Evolutionary conservation across 1,284 basidiomycete genomes (phyloP), one percentile per base, ranked within the genome.

Genomic region (Abortiporus biennis): DNA sequence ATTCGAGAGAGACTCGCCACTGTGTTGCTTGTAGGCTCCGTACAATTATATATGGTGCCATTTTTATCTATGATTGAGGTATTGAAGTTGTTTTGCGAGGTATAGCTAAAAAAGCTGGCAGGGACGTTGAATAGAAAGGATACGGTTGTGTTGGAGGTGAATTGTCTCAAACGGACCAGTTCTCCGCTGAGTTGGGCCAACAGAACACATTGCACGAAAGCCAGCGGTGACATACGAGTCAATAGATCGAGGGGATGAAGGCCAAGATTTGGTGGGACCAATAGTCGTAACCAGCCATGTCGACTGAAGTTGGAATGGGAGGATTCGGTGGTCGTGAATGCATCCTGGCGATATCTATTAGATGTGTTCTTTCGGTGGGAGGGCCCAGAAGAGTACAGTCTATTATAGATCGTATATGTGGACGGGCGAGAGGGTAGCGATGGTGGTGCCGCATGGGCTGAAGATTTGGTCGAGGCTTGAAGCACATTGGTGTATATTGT

Each of bases 401-500:
- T n/a, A n/a, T n/a, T n/a, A 27, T 41, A 37, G 49, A 56, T 43
- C 23, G 27, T 27, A 17, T 45, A 19, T 22, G 19, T 21, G 20
- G 25, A 27, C 4, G 30, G 24, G 12, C 20, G 17, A 3, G 20
- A 25, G 13, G 38, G 37, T 2, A 38, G 30, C 2, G 34, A 39
- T 12, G 46, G 16, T 6, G 43, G 43, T 30, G 31, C 31, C 13
- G 47, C 43, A n/a, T n/a, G n/a, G n/a, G 47, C 40, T 12, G 53
- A 40, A 9, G 51, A 44, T 11, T 50, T 47, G 0, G 61, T 44
- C 17, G 59, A 56, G 2, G 72, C 67, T 53, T 85, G 89, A 4
- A 93, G 79, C 44, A 89, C 65, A 59, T 92, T 90, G 11, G 93
- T 95, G 44, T 85, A 79, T 40, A 96, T 85, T 0, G 92, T 94